Percentiles rank a stretch among this genome's conserved stretches.
Evolutionary conservation across 768 basidiomycete species (phyloP).

Genomic region (Cyclocybe cylindracea): DNA sequence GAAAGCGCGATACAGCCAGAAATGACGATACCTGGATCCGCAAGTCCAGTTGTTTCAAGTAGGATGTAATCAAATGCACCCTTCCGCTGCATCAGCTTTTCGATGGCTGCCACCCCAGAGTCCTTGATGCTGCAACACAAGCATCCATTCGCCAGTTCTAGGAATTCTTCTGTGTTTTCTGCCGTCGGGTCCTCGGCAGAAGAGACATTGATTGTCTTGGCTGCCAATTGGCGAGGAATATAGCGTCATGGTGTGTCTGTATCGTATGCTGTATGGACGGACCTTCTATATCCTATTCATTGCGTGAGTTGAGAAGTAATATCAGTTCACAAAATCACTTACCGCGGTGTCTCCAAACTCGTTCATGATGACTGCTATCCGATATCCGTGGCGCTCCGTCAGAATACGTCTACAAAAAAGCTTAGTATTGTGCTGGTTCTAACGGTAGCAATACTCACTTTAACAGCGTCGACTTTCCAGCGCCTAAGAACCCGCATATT

Average conservation of each 20-base stretch:
- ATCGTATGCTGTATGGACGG: constrained; percentile 12
- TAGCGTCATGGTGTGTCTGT: constrained; percentile 1
- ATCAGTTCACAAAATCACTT: constrained; percentile 25
- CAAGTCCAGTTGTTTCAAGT: constrained; percentile 93
- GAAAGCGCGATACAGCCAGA: not conserved
- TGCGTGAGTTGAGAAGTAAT: not conserved
- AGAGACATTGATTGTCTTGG: constrained; percentile 83
- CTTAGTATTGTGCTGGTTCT: not conserved
- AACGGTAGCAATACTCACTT: constrained; percentile 44
- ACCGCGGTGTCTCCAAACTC: constrained; percentile 97
- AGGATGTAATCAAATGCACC: constrained; percentile 95
- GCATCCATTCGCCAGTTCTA: constrained; percentile 95
- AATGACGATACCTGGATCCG: constrained; percentile 75
- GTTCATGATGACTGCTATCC: constrained; percentile 98
- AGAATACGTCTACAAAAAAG: constrained; percentile 67
- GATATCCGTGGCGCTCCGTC: constrained; percentile 91
- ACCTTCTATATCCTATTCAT: constrained; percentile 88
- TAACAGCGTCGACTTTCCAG: constrained; percentile 92
- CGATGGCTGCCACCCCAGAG: constrained; percentile 88
- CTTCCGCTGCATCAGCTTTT: constrained; percentile 84
- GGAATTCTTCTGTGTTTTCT: constrained; percentile 77
- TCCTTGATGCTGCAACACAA: constrained; percentile 99
- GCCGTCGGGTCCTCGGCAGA: constrained; percentile 62
- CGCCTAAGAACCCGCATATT: constrained; percentile 93
- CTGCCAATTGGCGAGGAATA: constrained; percentile 36